Evolutionary conservation across 768 basidiomycete species (phyloP), one percentile per base, ranked within the genome.

Genomic region (Cubamyces lactineus): DNA sequence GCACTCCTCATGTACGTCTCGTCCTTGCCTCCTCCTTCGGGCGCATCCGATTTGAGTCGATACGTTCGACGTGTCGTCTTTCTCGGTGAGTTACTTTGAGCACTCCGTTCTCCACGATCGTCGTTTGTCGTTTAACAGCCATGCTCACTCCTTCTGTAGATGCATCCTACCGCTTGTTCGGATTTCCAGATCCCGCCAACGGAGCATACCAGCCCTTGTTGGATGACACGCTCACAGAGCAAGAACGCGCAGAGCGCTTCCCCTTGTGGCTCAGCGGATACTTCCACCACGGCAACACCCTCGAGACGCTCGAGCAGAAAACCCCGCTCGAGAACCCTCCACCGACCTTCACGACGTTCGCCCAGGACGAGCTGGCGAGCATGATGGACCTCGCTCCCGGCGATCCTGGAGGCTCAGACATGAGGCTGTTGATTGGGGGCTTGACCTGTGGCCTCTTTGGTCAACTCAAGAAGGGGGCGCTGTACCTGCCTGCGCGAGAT

Each of bases 361-460:
- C 56, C 17, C 19, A 34, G 13, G 64, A 53, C 3, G 65, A 68
- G 17, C 7, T 57, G 7, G 47, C 21, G 21, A 15, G n/a, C 15
- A 39, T 50, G 13, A 42, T 60, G 23, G 58, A 54, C 53, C 47
- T 50, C 7, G 42, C 17, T 0, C 67, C 67, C 0, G 56, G 59
- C n/a, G n/a, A 7, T 12, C 63, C 63, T 1, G 63, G 55, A 3
- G 67, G 67, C 1, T 69, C 67, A 1, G 67, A 69, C 30, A 11
- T 11, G 1, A 12, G 55, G 19, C 38, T 69, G 46, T 21, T 66
- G 11, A n/a, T 39, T 8, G 46, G 4, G 3, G 61, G 63, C 16
- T 58, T 65, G 17, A 46, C 39, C 21, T 34, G 21, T n/a, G 67
- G 63, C 1, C n/a, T 59, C 15, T 63, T 50, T 45, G 12, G 15